These are phyloP conservation scores for Globisporangium takayamanum DNA, from an alignment of 352 stramenopile species.

Conservation along the genomic window DNA sequence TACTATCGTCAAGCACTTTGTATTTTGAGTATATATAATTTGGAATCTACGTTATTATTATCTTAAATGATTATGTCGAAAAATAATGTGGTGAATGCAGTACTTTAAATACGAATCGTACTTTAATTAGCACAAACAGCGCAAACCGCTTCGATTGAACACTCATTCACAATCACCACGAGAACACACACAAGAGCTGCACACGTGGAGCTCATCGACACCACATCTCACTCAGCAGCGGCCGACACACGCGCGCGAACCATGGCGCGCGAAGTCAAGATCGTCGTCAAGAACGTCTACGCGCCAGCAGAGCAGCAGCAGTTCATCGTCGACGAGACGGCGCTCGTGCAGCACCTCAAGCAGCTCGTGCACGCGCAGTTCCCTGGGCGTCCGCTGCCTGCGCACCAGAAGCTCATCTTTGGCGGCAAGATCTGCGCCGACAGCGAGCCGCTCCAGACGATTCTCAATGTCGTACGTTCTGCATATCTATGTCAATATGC, in stretches of 20 bases:
- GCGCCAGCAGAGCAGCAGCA: conserved; percentile 39
- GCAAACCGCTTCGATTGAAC: not conserved
- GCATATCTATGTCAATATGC: not conserved
- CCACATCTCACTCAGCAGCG: too few species aligned
- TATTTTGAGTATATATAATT: too few species aligned
- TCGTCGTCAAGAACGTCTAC: conserved; percentile 84
- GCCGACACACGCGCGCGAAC: not conserved
- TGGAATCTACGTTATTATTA: too few species aligned
- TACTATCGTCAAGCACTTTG: too few species aligned
- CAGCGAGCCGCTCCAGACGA: conserved; percentile 32
- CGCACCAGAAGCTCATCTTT: conserved; percentile 81
- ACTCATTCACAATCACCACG: too few species aligned
- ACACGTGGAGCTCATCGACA: too few species aligned
- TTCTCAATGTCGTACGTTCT: conserved; percentile 17
- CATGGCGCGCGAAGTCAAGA: conserved; percentile 33
- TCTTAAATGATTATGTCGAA: not conserved
- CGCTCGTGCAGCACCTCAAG: conserved; percentile 57
- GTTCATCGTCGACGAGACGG: conserved; percentile 29
- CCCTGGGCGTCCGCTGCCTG: conserved; percentile 30
- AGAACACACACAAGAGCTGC: too few species aligned
- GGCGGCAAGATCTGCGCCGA: conserved; percentile 82
- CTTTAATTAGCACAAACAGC: not conserved
- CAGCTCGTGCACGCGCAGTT: conserved; percentile 41
- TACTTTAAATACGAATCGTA: not conserved
- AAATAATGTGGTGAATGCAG: not conserved